These are phyloP conservation scores for Sporothrix luriei DNA, from an alignment of 2,329 filamentous ascomycete species.

Conservation along the genomic window DNA sequence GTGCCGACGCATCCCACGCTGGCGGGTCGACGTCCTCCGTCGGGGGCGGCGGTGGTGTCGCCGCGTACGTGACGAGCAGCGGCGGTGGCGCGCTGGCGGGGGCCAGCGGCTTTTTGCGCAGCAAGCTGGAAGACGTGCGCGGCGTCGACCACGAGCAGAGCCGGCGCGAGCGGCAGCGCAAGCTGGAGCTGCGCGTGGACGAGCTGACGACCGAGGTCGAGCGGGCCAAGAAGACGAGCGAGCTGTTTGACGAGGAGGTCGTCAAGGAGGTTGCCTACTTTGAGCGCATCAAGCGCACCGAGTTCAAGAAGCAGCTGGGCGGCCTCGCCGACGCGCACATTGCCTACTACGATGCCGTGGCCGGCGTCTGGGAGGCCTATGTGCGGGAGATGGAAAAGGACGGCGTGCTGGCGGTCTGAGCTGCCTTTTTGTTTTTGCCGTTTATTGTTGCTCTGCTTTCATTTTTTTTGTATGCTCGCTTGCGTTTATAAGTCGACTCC, in stretches of 20 bases:
- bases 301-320: constrained; percentile 87
- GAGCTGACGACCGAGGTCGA: constrained; percentile 89
- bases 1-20: constrained; percentile 13
- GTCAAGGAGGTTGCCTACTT: constrained; percentile 92
- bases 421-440: not conserved
- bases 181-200: constrained; percentile 89
- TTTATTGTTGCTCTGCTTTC: not conserved
- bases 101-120: constrained; percentile 82
- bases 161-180: constrained; percentile 81
- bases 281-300: constrained; percentile 90
- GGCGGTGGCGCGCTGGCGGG: constrained; percentile 59
- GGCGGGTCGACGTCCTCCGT: constrained; percentile 44
- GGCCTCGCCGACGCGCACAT: constrained; percentile 82
- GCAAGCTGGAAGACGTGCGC: constrained; percentile 94
- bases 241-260: constrained; percentile 95
- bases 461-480: not conserved
- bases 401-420: constrained; percentile 44
- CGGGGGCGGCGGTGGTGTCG: constrained; percentile 42
- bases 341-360: constrained; percentile 78
- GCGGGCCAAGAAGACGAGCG: constrained; percentile 78
- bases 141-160: constrained; percentile 95
- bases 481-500: not conserved
- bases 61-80: constrained; percentile 31
- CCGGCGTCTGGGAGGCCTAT: constrained; percentile 86
- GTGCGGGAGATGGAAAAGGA: constrained; percentile 83